A percentile compares a stretch with the other conserved stretches of the same genome.
These are phyloP conservation scores for Torrubiella hemipterigena DNA, from an alignment of 2,329 filamentous ascomycete genomes.

Conservation along the genomic window DNA sequence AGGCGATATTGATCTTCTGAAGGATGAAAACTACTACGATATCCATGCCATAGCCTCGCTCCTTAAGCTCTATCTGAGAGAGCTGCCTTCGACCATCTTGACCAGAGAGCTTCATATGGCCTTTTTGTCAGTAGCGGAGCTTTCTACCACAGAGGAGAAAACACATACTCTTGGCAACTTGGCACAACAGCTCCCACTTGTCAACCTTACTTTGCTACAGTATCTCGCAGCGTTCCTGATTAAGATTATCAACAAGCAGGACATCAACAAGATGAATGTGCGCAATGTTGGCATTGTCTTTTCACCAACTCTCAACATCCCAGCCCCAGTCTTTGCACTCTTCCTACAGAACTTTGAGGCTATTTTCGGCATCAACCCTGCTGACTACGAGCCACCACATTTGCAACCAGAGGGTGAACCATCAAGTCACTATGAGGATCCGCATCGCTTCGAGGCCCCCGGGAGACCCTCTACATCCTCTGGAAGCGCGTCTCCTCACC, in stretches of 20 bases:
- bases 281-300: constrained; percentile 97
- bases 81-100: constrained; percentile 81
- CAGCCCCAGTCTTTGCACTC: constrained; percentile 84
- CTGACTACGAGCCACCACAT: constrained; percentile 47
- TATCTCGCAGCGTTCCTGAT: constrained; percentile 83
- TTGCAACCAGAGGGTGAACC: constrained; percentile 26
- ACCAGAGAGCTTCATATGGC: constrained; percentile 84
- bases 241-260: constrained; percentile 80
- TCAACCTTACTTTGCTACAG: constrained; percentile 71
- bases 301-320: constrained; percentile 92
- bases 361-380: constrained; percentile 67
- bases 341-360: constrained; percentile 82
- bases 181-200: constrained; percentile 65
- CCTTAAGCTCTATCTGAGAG: constrained; percentile 85
- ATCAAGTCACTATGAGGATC: constrained; percentile 16
- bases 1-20: constrained; percentile 77
- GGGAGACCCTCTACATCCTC: constrained; percentile 37
- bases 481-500: constrained; percentile 37
- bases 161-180: constrained; percentile 64
- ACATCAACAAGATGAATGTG: constrained; percentile 95
- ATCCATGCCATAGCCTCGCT: constrained; percentile 92
- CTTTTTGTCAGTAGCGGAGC: constrained; percentile 75
- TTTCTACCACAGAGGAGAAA: constrained; percentile 64
- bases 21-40: constrained; percentile 78
- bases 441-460: constrained; percentile 21